Evolutionary conservation across 345 rosid genomes (phyloP).

Genomic region (Anacardium occidentale): DNA sequence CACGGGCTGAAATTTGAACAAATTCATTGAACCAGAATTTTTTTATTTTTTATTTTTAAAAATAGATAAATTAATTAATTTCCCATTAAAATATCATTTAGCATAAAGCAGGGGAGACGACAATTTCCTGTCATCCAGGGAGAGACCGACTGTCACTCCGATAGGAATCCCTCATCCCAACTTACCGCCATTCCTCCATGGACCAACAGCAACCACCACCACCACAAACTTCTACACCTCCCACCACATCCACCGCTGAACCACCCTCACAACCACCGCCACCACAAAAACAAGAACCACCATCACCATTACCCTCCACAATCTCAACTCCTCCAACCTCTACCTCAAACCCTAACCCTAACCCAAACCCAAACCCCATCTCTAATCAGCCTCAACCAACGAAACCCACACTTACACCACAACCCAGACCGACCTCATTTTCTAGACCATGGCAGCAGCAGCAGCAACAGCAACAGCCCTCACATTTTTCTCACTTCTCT

Average conservation of each 20-base stretch:
- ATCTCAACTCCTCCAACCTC: constrained; percentile 30
- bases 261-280: constrained; percentile 13
- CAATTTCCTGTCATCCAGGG: too few relatives aligned
- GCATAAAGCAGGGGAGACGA: too few relatives aligned
- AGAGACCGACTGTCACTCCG: too few relatives aligned
- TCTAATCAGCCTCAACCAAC: constrained; percentile 30
- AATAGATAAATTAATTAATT: too few relatives aligned
- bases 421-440: constrained; percentile 33
- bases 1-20: too few relatives aligned
- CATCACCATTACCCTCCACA: constrained; percentile 9
- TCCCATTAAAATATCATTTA: too few relatives aligned
- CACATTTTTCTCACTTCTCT: constrained; percentile 49
- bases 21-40: too few relatives aligned
- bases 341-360: constrained; percentile 27
- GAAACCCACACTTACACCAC: constrained; percentile 32
- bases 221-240: neutral
- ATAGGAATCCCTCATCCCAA: too few relatives aligned
- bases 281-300: constrained; percentile 11
- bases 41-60: too few relatives aligned
- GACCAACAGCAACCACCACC: neutral
- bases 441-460: constrained; percentile 80
- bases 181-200: neutral
- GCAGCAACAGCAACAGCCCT: constrained; percentile 59
- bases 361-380: constrained; percentile 28
- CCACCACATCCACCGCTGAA: constrained; percentile 13